Evolutionary conservation across 73 alveolate genomes (phyloP), one percentile per base, ranked within the genome.

Genomic region (Tetrahymena thermophila): DNA sequence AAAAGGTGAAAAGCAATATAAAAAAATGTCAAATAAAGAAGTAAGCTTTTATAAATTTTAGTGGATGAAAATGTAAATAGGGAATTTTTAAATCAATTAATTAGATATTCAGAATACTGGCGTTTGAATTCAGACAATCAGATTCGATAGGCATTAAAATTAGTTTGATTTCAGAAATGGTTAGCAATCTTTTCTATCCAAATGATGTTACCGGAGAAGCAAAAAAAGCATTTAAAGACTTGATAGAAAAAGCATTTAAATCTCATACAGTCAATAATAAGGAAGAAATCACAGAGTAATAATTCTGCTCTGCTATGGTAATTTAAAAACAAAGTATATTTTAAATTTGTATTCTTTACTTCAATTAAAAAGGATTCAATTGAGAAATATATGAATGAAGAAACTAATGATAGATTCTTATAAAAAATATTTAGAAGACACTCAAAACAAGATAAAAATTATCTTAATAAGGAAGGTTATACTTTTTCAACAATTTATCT

Each of bases 351-450:
- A 1, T 16, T 21, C 5, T 6, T 9, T 71, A 71, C 31, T 71
- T 25, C 21, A 71, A 71, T n/a, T 28, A 25, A 71, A 28, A 28
- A 71, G 89, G 94, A 95, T 85, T 95, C 97, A 16, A 94, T 95
- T 42, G 97, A 95, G 44, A 95, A 95, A 95, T 95, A 95, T 56
- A 95, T 95, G 25, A 95, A 95, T 55, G 97, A 95, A 43, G 97
- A 95, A 21, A 95, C 97, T 21, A 85, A 94, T 43, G 97, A 95
- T 35, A 95, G 95, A 85, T 95, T 95, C 55, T 71, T 95, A 34
- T 28, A 95, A 56, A 95, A 95, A 42, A 95, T 95, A 44, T 95
- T 95, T 57, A 95, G 94, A 93, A 95, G 97, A 57, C 97, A 95
- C 93, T 94, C 93, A 85, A 34, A 94, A 10, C 93, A 40, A n/a